A percentile compares a stretch with the other conserved stretches of the same genome.
phyloP scores from a whole-genome alignment of 257 asterid genomes.

The Gentiana dahurica region DNA sequence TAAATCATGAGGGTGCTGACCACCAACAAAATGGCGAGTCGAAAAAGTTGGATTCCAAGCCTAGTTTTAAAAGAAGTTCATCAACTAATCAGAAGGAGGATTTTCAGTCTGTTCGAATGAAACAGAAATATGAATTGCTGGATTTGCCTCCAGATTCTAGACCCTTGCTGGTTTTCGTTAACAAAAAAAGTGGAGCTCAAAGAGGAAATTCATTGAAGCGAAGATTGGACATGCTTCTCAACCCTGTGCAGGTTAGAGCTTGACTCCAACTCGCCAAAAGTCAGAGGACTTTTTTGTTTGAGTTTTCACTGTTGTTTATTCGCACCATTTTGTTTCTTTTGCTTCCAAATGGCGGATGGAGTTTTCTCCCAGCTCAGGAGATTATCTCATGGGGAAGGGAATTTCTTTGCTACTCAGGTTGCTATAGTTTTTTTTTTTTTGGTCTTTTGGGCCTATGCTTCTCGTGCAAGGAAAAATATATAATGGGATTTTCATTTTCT shows the following conservation, averaged over 20 bases:
- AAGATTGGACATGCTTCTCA: conserved; percentile 71
- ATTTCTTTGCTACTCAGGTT: no score
- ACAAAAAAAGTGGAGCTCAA: conserved; percentile 98
- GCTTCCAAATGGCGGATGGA: no score
- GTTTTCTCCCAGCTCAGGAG: no score
- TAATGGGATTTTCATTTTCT: no score
- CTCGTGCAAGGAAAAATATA: no score
- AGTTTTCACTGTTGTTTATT: no score
- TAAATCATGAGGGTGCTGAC: conserved; percentile 32
- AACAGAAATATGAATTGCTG: conserved; percentile 66
- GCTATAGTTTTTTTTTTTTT: no score
- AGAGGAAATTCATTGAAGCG: conserved; percentile 77
- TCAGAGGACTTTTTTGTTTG: no score
- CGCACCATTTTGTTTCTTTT: no score
- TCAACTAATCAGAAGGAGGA: conserved; percentile 64
- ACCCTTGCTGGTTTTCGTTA: conserved; percentile 78
- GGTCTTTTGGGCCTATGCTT: no score
- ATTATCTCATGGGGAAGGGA: no score
- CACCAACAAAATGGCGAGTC: conserved; percentile 36
- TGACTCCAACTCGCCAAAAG: not conserved
- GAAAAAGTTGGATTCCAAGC: conserved; percentile 36
- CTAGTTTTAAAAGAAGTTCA: conserved; percentile 54
- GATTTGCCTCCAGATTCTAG: conserved; percentile 91
- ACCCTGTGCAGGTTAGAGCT: conserved; percentile 87
- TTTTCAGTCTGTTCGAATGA: conserved; percentile 35